Evolutionary conservation across 768 basidiomycete genomes (phyloP).

Genomic region (Collybia sp.): DNA sequence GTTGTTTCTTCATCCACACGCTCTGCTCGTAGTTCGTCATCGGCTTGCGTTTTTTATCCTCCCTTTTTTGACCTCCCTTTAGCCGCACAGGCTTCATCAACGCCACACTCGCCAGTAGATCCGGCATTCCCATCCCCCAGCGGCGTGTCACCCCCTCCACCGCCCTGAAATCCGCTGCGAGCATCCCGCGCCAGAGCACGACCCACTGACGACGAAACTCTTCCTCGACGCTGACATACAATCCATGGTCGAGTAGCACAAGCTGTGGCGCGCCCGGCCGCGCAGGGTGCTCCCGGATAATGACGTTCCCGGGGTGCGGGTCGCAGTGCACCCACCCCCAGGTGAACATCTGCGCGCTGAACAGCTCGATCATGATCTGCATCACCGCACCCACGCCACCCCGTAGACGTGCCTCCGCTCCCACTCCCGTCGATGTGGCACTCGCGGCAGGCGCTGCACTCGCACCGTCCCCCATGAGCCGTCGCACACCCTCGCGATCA

Average conservation of each 20-base stretch:
- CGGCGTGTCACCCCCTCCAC: constrained; percentile 45
- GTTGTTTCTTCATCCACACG: constrained; percentile 58
- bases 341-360: constrained; percentile 85
- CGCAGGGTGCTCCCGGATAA: constrained; percentile 55
- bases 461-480: constrained; percentile 50
- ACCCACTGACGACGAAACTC: constrained; percentile 75
- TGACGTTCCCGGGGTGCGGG: constrained; percentile 75
- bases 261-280: constrained; percentile 48
- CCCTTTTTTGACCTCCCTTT: constrained; percentile 26
- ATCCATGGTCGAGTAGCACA: constrained; percentile 88
- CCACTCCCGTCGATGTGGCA: constrained; percentile 19
- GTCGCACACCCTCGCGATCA: constrained; percentile 52
- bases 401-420: constrained; percentile 30
- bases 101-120: constrained; percentile 70
- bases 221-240: constrained; percentile 73
- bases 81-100: constrained; percentile 57
- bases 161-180: constrained; percentile 48
- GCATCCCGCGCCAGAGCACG: constrained; percentile 65
- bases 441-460: constrained; percentile 7
- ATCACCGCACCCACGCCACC: constrained; percentile 67
- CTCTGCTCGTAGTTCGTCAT: constrained; percentile 68
- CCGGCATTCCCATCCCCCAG: constrained; percentile 72
- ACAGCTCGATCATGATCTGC: constrained; percentile 84
- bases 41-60: constrained; percentile 22
- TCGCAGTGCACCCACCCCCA: constrained; percentile 91